A percentile compares a stretch with the other conserved stretches of the same genome.
These are phyloP conservation scores for Wickerhamomyces hampshirensis DNA, from an alignment of 805 yeast genomes.

Conservation along the genomic window DNA sequence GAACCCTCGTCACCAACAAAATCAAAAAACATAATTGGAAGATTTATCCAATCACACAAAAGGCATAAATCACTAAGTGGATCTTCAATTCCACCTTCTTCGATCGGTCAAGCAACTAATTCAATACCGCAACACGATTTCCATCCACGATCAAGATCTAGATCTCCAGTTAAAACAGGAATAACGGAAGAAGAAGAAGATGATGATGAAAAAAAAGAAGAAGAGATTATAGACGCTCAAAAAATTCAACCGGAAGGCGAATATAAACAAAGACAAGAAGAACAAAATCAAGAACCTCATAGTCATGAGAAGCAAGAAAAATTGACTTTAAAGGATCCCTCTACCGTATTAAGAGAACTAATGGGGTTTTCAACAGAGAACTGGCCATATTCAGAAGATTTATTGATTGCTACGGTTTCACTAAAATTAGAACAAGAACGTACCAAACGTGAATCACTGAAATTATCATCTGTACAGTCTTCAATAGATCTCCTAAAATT, in stretches of 20 bases:
- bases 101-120: too few species aligned
- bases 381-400: slow-evolving; percentile 37
- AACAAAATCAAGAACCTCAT: neutral
- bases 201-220: neutral
- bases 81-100: slow-evolving; percentile 1
- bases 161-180: slow-evolving; percentile 2
- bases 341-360: neutral
- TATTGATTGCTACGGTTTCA: slow-evolving; percentile 30
- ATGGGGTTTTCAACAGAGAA: slow-evolving; percentile 10
- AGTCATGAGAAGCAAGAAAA: neutral
- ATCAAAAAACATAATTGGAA: neutral
- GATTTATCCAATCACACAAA: slow-evolving; percentile 9
- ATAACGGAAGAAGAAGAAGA: neutral
- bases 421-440: slow-evolving; percentile 36
- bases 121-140: neutral
- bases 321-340: neutral
- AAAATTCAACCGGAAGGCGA: neutral
- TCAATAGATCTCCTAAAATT: slow-evolving; percentile 33
- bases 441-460: slow-evolving; percentile 33
- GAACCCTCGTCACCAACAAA: neutral
- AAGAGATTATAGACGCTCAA: neutral
- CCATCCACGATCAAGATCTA: slow-evolving; percentile 1
- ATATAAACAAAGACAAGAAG: neutral
- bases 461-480: slow-evolving; percentile 26
- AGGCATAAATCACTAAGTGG: slow-evolving; percentile 14